Base-by-base conservation (phyloP, 345 rosid genomes). In the Draba incana region DNA sequence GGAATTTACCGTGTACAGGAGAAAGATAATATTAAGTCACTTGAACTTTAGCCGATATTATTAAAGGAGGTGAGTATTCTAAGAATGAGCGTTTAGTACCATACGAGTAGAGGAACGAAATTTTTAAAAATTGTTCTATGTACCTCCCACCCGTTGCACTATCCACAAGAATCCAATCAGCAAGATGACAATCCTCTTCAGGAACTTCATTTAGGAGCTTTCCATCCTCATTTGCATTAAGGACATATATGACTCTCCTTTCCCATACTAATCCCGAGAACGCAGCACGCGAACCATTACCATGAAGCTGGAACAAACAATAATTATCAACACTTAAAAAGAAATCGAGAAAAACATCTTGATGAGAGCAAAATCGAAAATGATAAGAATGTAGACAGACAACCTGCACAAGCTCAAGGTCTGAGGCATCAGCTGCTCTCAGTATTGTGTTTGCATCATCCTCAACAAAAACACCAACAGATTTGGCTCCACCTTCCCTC, bases 61-160 rank as follows among this genome's bases (percentile, higher is more conserved):
- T 5, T 35, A 14, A 57, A 67, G 55, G 64, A 24, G 47, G 12
- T 4, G 56, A 42, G 24, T 58, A 57, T 15, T 48, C 41, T 14
- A 69, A 27, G 58, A 35, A 69, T 30, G 15, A 20, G 66, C 3
- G 6, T 15, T 52, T 4, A 41, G 16, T 41, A 43, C 38, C 58
- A 57, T 48, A n/a, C 23, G 4, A 69, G 52, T 75, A 58, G 28
- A 42, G 13, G 27, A 25, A 70, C 48, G 49, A 62, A 27, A 38
- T 1, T 39, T 10, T 28, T 16, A 5, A 10, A 14, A 8, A 0
- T 30, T 16, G 15, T 16, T 60, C 13, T 2, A 30, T 25, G 46
- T 66, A 91, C 97, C 95, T 91, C 72, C 97, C 97, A 75, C 97
- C 97, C 33, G 76, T 84, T 44, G 92, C 95, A 69, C 96, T 88